Percentiles rank a stretch among this genome's conserved stretches.
These are phyloP conservation scores for Klebsormidium nitens DNA, from an alignment of 139 green algal genomes.

Conservation along the genomic window DNA sequence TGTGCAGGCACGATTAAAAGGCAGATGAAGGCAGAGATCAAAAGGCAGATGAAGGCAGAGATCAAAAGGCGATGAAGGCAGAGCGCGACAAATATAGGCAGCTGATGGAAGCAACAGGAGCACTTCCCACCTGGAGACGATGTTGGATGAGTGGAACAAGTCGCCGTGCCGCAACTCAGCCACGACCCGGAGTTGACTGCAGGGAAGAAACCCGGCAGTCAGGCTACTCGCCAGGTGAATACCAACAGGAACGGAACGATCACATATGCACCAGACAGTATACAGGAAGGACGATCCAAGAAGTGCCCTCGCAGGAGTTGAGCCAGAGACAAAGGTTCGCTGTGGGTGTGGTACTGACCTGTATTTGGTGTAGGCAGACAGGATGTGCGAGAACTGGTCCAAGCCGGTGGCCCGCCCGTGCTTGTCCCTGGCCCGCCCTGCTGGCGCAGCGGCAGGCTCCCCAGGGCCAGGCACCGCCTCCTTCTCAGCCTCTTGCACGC, in stretches of 20 bases:
- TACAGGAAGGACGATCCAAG: background rate
- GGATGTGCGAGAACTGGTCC: no score
- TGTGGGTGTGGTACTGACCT: no score
- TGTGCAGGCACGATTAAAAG: background rate
- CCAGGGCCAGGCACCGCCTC: background rate
- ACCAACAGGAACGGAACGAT: background rate
- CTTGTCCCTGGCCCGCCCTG: no score
- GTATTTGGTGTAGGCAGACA: no score
- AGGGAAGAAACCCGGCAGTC: background rate
- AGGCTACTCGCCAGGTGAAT: background rate
- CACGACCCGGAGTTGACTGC: constrained; percentile 27
- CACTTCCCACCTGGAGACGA: constrained; percentile 26
- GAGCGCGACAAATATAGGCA: background rate
- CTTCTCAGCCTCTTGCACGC: background rate
- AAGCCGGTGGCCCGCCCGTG: no score
- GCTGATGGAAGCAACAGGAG: background rate
- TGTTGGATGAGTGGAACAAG: constrained; percentile 35
- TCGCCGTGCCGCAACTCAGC: constrained; percentile 37
- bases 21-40: background rate
- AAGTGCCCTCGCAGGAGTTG: no score
- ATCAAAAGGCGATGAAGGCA: background rate
- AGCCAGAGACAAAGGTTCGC: no score
- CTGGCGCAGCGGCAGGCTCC: no score
- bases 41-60: background rate
- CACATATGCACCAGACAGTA: background rate